phyloP scores from a whole-genome alignment of 108 stramenopile genomes.

The Nannochloropsis granulata region DNA sequence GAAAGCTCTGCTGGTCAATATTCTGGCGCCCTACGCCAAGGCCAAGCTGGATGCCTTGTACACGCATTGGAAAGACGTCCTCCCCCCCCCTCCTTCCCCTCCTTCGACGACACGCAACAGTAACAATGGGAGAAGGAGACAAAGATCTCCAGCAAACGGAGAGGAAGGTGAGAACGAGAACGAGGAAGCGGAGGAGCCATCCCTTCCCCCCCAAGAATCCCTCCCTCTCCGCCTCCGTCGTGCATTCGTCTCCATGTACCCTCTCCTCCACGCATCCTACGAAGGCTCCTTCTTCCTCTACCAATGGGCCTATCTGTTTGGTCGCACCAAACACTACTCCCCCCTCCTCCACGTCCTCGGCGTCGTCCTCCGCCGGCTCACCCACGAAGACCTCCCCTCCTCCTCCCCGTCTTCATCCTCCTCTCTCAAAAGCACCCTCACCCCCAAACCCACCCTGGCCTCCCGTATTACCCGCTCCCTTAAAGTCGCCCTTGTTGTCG shows the following conservation, averaged over 20 bases:
- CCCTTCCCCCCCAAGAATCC: background rate
- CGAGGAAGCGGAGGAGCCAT: background rate
- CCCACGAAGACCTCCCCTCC: background rate
- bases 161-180: background rate
- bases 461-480: background rate
- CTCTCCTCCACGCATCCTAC: constrained; percentile 15
- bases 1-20: constrained; percentile 2
- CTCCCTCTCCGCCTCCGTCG: background rate
- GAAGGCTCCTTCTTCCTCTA: constrained; percentile 15
- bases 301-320: constrained; percentile 25
- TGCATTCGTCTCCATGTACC: constrained; percentile 5
- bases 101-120: background rate
- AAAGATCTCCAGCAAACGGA: background rate
- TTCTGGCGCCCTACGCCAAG: constrained; percentile 5
- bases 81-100: background rate
- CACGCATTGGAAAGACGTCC: background rate
- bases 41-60: constrained; percentile 17
- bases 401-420: background rate
- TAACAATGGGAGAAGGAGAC: background rate
- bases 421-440: background rate
- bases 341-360: constrained; percentile 9
- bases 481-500: background rate
- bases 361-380: constrained; percentile 4
- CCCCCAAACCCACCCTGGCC: background rate
- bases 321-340: constrained; percentile 6